A percentile compares a stretch with the other conserved stretches of the same genome.
phyloP scores from a whole-genome alignment of 2,329 filamentous ascomycete genomes.

The Epicoccum sorghinum region DNA sequence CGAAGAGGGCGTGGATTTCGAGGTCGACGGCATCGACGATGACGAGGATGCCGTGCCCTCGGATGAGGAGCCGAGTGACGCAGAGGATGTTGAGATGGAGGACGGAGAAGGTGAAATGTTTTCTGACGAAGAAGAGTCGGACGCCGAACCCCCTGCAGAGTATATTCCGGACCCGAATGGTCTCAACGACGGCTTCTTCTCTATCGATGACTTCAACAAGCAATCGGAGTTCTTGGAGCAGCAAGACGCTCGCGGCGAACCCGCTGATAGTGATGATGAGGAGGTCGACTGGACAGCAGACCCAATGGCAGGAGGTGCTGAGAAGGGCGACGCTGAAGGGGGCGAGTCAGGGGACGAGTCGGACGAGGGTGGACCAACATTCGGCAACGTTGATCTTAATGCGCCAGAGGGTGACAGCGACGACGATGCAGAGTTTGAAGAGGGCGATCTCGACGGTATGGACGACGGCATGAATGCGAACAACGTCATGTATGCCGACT shows the following conservation, averaged over 20 bases:
- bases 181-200: conserved; percentile 97
- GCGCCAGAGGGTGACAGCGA: conserved; percentile 73
- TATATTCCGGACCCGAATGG: conserved; percentile 78
- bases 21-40: conserved; percentile 41
- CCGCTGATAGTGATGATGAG: conserved; percentile 76
- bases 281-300: conserved; percentile 87
- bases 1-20: conserved; percentile 44
- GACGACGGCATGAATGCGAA: conserved; percentile 76
- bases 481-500: conserved; percentile 88
- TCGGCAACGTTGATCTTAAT: conserved; percentile 78
- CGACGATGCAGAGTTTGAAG: conserved; percentile 65
- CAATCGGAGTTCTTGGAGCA: conserved; percentile 89
- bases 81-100: conserved; percentile 40
- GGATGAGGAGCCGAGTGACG: conserved; percentile 40
- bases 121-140: conserved; percentile 52
- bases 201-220: conserved; percentile 95
- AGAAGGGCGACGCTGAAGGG: conserved; percentile 44
- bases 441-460: conserved; percentile 58
- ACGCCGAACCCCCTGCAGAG: conserved; percentile 57
- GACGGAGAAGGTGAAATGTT: conserved; percentile 42
- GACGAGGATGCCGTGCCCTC: conserved; percentile 34
- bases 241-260: conserved; percentile 78
- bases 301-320: conserved; percentile 59
- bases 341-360: conserved; percentile 63
- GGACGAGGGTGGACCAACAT: conserved; percentile 79